Conservation (phyloP, 2,329 filamentous ascomycete species). For the Trichoderma arundinaceum region DNA sequence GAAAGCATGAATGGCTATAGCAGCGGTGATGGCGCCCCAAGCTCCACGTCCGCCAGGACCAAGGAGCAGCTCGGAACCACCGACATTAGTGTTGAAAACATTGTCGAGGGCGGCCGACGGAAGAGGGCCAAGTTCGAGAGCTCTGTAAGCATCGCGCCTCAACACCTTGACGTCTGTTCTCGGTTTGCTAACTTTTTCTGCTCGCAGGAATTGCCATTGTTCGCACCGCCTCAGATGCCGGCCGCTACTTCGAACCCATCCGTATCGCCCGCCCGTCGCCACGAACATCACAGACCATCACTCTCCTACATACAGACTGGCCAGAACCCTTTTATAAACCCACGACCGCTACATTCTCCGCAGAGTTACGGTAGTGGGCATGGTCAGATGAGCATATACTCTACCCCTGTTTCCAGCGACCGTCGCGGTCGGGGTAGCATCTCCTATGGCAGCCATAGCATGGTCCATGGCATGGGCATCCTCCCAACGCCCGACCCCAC, state of each 20-base stretch:
- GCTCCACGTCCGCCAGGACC: slow-evolving; percentile 72
- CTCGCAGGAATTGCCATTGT: slow-evolving; percentile 86
- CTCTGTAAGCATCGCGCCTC: slow-evolving; percentile 71
- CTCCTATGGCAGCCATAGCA: slow-evolving; percentile 56
- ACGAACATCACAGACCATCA: slow-evolving; percentile 69
- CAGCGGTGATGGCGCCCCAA: slow-evolving; percentile 82
- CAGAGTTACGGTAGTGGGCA: slow-evolving; percentile 69
- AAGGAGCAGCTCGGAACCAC: slow-evolving; percentile 91
- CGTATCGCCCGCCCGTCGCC: slow-evolving; percentile 85
- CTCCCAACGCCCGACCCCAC: slow-evolving; percentile 96
- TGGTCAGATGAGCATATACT: slow-evolving; percentile 61
- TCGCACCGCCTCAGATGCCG: slow-evolving; percentile 92
- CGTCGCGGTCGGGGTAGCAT: slow-evolving; percentile 71
- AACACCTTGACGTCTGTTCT: slow-evolving; percentile 1
- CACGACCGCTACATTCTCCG: slow-evolving; percentile 80
- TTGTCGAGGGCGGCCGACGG: slow-evolving; percentile 93
- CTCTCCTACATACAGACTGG: slow-evolving; percentile 77
- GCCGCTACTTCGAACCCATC: slow-evolving; percentile 97
- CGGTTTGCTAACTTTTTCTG: slow-evolving; percentile 42
- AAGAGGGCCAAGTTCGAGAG: slow-evolving; percentile 96
- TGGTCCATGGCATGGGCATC: slow-evolving; percentile 56
- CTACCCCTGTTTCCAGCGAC: slow-evolving; percentile 65
- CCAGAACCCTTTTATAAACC: slow-evolving; percentile 80
- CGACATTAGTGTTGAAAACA: slow-evolving; percentile 97
- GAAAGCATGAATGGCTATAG: slow-evolving; percentile 79